These are phyloP conservation scores for Myriosclerotinia scirpicola DNA, from an alignment of 2,329 filamentous ascomycete genomes.

Conservation along the genomic window DNA sequence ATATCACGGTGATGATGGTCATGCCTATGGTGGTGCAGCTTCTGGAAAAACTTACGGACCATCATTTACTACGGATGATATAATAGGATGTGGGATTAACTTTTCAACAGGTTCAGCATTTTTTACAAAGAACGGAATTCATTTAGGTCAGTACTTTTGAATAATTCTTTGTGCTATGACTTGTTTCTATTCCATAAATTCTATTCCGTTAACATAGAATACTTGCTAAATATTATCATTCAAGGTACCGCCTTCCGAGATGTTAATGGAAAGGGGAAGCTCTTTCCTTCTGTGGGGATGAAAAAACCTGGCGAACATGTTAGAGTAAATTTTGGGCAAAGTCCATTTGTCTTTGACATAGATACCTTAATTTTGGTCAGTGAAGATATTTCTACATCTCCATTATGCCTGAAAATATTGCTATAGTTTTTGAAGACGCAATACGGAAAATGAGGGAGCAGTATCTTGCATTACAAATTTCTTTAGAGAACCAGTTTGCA, in stretches of 20 bases:
- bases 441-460: no score
- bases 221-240: neutral
- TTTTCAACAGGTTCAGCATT: conserved; percentile 65
- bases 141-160: conserved; percentile 49
- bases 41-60: conserved; percentile 58
- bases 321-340: conserved; percentile 66
- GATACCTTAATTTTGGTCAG: conserved; percentile 77
- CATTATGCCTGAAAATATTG: neutral
- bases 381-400: conserved; percentile 26
- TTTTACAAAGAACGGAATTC: conserved; percentile 64
- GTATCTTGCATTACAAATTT: no score
- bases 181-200: neutral
- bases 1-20: conserved; percentile 68
- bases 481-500: no score
- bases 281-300: conserved; percentile 68
- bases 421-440: no score
- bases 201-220: neutral
- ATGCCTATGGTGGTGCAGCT: conserved; percentile 58
- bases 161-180: neutral
- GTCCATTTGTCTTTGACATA: conserved; percentile 87
- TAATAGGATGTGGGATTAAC: conserved; percentile 66
- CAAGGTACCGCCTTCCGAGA: conserved; percentile 70
- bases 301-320: conserved; percentile 64
- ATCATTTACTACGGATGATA: conserved; percentile 55
- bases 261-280: conserved; percentile 52